These are phyloP conservation scores for Polyrhizophydium stewartii DNA, from an alignment of 371 early-diverging fungal genomes.

Conservation along the genomic window DNA sequence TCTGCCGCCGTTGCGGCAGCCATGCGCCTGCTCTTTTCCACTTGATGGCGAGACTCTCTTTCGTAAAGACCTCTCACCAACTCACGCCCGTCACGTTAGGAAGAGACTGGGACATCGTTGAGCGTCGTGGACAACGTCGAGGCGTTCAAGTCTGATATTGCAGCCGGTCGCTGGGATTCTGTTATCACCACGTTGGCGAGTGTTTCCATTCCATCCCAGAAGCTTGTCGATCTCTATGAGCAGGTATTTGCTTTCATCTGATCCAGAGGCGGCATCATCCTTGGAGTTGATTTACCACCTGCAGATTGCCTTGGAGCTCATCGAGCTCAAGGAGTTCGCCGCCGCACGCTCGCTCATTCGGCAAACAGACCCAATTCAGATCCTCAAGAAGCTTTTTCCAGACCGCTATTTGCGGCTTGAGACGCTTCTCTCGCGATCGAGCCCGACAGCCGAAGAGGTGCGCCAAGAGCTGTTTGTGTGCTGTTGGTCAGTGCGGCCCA, in stretches of 20 bases:
- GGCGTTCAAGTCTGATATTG: conserved; percentile 64
- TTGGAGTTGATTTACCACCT: background rate
- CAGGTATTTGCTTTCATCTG: conserved; percentile 58
- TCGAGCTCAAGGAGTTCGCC: conserved; percentile 74
- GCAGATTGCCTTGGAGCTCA: conserved; percentile 78
- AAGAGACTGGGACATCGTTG: conserved; percentile 69
- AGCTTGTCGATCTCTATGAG: conserved; percentile 82
- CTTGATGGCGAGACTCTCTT: background rate
- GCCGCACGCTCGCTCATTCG: conserved; percentile 83
- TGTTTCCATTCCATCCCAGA: conserved; percentile 60
- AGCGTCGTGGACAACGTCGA: conserved; percentile 80
- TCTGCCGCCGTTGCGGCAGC: too few relatives aligned
- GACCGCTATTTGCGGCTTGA: conserved; percentile 83
- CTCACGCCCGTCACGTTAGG: conserved; percentile 17
- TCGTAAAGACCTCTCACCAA: background rate
- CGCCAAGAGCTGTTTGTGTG: too few relatives aligned
- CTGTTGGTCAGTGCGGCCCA: too few relatives aligned
- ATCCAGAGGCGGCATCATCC: background rate
- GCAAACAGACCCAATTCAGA: conserved; percentile 81
- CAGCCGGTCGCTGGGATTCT: conserved; percentile 79
- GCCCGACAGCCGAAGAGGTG: too few relatives aligned
- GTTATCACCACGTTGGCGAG: conserved; percentile 70
- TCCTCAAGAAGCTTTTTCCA: conserved; percentile 62
- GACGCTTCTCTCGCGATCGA: conserved; percentile 55
- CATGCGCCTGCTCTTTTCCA: background rate